These are phyloP conservation scores for Ettlia oleoabundans DNA, from an alignment of 139 green algal species.

Conservation along the genomic window DNA sequence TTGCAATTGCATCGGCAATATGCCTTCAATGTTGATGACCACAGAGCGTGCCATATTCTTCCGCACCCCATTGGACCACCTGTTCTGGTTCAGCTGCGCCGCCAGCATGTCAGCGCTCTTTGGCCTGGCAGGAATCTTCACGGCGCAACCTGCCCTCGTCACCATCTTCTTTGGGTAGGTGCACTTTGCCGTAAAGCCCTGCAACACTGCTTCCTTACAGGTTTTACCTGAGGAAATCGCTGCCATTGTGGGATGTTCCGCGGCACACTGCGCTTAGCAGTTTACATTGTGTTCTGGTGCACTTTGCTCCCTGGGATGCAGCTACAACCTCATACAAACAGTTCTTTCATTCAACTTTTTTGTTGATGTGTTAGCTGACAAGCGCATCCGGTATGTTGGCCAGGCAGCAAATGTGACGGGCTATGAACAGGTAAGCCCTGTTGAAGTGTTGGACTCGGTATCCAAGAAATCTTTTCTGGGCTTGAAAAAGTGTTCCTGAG, in stretches of 20 bases:
- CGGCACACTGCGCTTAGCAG: no score
- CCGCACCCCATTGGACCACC: slow-evolving; percentile 48
- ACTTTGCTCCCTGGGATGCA: neutral
- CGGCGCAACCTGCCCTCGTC: slow-evolving; percentile 57
- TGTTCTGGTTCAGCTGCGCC: slow-evolving; percentile 60
- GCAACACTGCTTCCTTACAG: neutral
- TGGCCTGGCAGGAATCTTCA: slow-evolving; percentile 75
- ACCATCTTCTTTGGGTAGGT: slow-evolving; percentile 71
- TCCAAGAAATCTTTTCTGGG: neutral
- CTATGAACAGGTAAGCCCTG: neutral
- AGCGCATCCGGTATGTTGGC: neutral
- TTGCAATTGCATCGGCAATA: no score
- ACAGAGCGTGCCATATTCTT: slow-evolving; percentile 22
- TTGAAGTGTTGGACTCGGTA: neutral
- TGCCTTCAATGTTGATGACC: no score
- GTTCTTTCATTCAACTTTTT: slow-evolving; percentile 69
- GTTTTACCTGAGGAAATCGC: neutral
- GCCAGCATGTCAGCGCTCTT: slow-evolving; percentile 75
- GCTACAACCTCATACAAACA: slow-evolving; percentile 78
- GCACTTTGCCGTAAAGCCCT: neutral
- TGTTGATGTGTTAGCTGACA: slow-evolving; percentile 44
- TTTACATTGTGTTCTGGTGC: neutral
- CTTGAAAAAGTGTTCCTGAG: neutral
- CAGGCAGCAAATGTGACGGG: neutral
- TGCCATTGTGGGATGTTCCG: no score